A percentile compares a stretch with the other conserved stretches of the same genome.
These are phyloP conservation scores for Papiliotrema laurentii DNA, from an alignment of 1,284 basidiomycete species.

Conservation along the genomic window DNA sequence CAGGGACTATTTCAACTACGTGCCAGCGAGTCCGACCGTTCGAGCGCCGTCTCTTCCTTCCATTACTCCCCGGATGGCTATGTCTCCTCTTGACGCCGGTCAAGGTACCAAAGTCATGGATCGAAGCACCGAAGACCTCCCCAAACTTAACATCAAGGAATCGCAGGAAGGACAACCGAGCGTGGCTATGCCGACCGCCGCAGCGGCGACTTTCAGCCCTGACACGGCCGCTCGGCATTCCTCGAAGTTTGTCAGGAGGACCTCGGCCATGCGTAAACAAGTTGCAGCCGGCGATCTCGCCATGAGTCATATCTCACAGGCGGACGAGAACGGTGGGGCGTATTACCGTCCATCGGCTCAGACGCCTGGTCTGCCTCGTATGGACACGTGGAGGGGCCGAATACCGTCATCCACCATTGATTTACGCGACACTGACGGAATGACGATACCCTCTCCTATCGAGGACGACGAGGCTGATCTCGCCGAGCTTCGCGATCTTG, in stretches of 20 bases:
- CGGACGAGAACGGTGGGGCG: constrained; percentile 26
- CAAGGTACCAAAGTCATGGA: not conserved
- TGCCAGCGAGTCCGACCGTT: constrained; percentile 36
- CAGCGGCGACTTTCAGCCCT: constrained; percentile 19
- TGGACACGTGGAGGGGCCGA: constrained; percentile 39
- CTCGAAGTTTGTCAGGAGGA: constrained; percentile 20
- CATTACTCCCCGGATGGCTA: constrained; percentile 22
- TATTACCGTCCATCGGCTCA: constrained; percentile 36
- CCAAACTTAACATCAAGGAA: not conserved
- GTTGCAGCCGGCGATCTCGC: constrained; percentile 54
- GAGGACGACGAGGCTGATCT: constrained; percentile 17
- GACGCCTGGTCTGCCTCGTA: constrained; percentile 42
- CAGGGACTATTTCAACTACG: constrained; percentile 46
- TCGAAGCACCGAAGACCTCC: constrained; percentile 10
- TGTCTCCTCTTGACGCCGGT: constrained; percentile 19
- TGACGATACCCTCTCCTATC: constrained; percentile 12
- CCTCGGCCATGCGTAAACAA: constrained; percentile 41
- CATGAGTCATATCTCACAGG: constrained; percentile 43
- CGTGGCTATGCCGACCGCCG: constrained; percentile 2
- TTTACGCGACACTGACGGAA: constrained; percentile 10
- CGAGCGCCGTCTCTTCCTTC: constrained; percentile 37
- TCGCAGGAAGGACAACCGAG: not conserved
- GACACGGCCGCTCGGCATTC: constrained; percentile 23
- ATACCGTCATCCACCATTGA: constrained; percentile 13
- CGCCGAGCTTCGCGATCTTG: constrained; percentile 86